Evolutionary conservation across 23 red algal species (phyloP).

Genomic region (Gracilaria caudata): DNA sequence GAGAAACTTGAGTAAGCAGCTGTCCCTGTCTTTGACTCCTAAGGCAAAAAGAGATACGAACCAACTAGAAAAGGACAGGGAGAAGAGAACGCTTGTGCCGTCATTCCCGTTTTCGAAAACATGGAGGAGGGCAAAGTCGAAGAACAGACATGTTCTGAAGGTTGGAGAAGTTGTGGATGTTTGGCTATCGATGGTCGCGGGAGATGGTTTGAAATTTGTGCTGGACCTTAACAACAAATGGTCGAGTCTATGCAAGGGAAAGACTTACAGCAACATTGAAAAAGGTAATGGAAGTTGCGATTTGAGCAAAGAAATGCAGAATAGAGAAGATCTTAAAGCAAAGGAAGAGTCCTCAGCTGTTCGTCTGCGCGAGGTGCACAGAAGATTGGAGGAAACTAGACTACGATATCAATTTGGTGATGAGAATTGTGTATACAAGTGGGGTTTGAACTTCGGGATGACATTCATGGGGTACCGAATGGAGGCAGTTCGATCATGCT

Average conservation of each 20-base stretch:
- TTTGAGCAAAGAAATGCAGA: background rate
- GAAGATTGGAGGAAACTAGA: conserved; percentile 3
- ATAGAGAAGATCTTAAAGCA: background rate
- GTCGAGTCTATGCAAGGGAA: no score
- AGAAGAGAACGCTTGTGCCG: background rate
- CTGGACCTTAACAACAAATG: background rate
- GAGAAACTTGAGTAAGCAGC: background rate
- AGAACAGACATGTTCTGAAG: background rate
- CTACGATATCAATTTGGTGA: conserved; percentile 32
- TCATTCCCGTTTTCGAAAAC: background rate
- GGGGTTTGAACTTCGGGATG: conserved; percentile 14
- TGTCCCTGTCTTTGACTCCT: no score
- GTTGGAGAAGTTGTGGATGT: conserved; percentile 41
- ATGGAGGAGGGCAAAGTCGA: background rate
- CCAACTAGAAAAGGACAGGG: background rate
- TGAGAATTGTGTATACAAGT: background rate
- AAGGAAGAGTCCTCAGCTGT: background rate
- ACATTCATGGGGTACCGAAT: conserved; percentile 64
- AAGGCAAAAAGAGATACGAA: no score
- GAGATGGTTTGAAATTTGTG: background rate
- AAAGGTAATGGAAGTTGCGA: background rate
- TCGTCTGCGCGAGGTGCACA: background rate
- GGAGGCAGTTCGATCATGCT: conserved; percentile 29
- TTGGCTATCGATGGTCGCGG: conserved; percentile 21
- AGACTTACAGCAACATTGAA: background rate